Evolutionary conservation across 2,329 filamentous ascomycete species (phyloP).

Genomic region (Leptographium galeiforme): DNA sequence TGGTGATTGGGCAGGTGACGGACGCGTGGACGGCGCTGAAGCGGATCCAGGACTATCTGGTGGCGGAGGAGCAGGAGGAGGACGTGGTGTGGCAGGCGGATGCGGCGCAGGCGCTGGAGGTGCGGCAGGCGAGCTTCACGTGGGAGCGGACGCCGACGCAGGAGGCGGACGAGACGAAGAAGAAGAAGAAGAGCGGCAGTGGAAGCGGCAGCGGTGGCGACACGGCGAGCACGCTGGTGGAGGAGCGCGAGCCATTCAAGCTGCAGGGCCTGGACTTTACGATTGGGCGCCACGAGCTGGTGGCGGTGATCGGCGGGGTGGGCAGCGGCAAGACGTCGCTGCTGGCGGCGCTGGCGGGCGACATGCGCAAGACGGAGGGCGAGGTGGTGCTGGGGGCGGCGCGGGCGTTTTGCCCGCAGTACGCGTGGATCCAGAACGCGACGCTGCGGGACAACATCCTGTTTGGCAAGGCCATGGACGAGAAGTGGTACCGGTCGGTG

Average conservation of each 20-base stretch:
- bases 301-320: conserved; percentile 80
- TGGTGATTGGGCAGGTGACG: conserved; percentile 78
- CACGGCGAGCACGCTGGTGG: conserved; percentile 40
- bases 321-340: conserved; percentile 85
- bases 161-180: conserved; percentile 26
- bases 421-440: conserved; percentile 94
- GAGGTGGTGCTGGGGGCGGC: conserved; percentile 63
- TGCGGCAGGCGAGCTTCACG: conserved; percentile 65
- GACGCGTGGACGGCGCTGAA: conserved; percentile 78
- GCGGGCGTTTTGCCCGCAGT: conserved; percentile 86
- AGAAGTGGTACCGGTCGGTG: conserved; percentile 71
- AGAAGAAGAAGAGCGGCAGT: background rate
- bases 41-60: conserved; percentile 76
- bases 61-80: conserved; percentile 74
- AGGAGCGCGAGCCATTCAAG: conserved; percentile 56
- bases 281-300: conserved; percentile 60
- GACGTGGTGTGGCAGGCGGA: conserved; percentile 44
- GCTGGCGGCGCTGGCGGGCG: conserved; percentile 76
- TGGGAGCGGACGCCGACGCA: conserved; percentile 62
- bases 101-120: conserved; percentile 54
- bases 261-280: conserved; percentile 54
- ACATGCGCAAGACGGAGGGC: conserved; percentile 77
- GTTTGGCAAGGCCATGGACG: conserved; percentile 69
- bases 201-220: conserved; percentile 18
- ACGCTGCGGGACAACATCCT: conserved; percentile 79